These are phyloP conservation scores for Piper betle DNA, from an alignment of 164 flowering plant species.

Conservation along the genomic window DNA sequence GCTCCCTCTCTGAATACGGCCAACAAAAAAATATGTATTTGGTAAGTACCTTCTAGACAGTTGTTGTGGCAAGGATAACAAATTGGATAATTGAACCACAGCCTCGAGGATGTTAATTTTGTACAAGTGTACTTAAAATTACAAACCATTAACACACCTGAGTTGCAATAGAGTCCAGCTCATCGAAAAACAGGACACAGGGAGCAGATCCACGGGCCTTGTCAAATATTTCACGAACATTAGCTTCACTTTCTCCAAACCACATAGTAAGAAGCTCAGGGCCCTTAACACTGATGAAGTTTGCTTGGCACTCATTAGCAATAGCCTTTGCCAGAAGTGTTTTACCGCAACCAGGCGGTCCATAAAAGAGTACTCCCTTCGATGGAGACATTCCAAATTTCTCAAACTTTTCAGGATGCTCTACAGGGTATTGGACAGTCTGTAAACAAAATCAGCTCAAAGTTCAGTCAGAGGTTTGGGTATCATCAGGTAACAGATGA, in stretches of 20 bases:
- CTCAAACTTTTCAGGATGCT: slow-evolving; percentile 89
- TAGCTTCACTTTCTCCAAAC: slow-evolving; percentile 94
- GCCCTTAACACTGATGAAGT: slow-evolving; percentile 82
- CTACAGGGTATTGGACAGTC: slow-evolving; percentile 96
- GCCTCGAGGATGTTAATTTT: too few species aligned
- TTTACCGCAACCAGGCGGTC: slow-evolving; percentile 93
- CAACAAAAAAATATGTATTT: background rate
- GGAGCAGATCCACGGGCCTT: slow-evolving; percentile 90
- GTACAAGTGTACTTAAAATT: background rate
- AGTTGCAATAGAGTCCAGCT: slow-evolving; percentile 84
- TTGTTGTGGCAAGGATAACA: too few species aligned
- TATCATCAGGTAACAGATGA: background rate
- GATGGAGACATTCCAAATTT: slow-evolving; percentile 94
- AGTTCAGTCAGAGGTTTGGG: background rate
- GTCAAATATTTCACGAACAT: slow-evolving; percentile 80
- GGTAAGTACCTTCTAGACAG: too few species aligned
- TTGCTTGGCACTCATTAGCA: slow-evolving; percentile 86
- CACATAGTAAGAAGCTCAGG: slow-evolving; percentile 91
- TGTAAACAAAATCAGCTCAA: slow-evolving; percentile 5
- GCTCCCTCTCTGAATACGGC: slow-evolving; percentile 55
- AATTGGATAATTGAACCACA: too few species aligned
- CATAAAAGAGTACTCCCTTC: slow-evolving; percentile 85
- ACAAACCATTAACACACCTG: slow-evolving; percentile 35
- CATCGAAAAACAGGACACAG: slow-evolving; percentile 81
- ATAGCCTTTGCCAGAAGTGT: slow-evolving; percentile 81